phyloP scores from a whole-genome alignment of 2,329 filamentous ascomycete genomes.

The Fusarium miscanthi region DNA sequence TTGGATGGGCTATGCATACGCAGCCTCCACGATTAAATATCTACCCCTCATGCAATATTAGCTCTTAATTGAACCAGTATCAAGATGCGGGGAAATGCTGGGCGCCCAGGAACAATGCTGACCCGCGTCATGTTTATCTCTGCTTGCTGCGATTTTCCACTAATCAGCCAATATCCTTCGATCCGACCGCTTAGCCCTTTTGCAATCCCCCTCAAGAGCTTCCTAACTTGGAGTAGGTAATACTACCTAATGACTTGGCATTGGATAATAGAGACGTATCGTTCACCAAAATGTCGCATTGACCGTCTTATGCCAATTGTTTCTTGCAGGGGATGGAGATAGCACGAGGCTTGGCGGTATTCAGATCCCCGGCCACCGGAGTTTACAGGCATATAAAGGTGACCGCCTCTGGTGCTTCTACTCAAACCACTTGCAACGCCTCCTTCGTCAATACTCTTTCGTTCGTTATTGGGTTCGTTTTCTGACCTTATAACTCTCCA shows the following conservation, averaged over 20 bases:
- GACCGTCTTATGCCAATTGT: background rate
- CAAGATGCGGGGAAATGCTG: background rate
- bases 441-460: background rate
- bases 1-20: no score
- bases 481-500: no score
- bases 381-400: background rate
- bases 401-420: background rate
- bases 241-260: conserved; percentile 15
- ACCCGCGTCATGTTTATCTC: conserved; percentile 1
- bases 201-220: background rate
- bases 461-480: background rate
- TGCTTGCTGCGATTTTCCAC: background rate
- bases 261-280: background rate
- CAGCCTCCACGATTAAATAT: no score
- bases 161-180: background rate
- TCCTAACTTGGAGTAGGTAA: conserved; percentile 19
- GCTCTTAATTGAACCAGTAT: fast-evolving
- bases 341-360: background rate
- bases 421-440: background rate
- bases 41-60: background rate
- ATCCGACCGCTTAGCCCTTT: conserved; percentile 2
- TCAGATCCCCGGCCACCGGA: background rate
- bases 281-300: background rate
- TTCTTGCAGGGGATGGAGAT: background rate
- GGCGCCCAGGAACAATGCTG: background rate